A percentile compares a stretch with the other conserved stretches of the same genome.
phyloP scores from a whole-genome alignment of 306 rosid genomes.

The Astragalus membranaceus region DNA sequence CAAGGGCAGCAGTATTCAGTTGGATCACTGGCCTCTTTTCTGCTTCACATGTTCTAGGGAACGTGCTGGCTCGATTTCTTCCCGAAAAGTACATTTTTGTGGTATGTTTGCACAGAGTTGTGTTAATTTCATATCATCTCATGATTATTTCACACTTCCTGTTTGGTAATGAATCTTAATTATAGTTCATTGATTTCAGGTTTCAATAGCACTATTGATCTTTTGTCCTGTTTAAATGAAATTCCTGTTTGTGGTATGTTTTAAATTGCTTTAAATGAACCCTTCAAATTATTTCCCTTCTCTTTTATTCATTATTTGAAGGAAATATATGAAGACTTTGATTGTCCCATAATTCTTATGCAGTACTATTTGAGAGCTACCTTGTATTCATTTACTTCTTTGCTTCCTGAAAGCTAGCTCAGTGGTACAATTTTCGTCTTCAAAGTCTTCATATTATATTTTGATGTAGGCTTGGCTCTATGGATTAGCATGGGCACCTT shows the following conservation, averaged over 20 bases:
- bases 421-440: background rate
- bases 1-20: slow-evolving; percentile 60
- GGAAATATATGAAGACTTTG: background rate
- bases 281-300: no score
- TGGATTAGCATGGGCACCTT: slow-evolving; percentile 91
- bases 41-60: slow-evolving; percentile 54
- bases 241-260: slow-evolving; percentile 65
- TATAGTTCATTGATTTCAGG: slow-evolving; percentile 41
- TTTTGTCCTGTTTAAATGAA: slow-evolving; percentile 58
- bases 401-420: background rate
- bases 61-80: slow-evolving; percentile 51
- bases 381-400: background rate
- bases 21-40: slow-evolving; percentile 67
- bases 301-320: no score
- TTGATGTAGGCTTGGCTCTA: slow-evolving; percentile 57
- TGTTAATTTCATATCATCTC: background rate
- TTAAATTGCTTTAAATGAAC: background rate
- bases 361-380: slow-evolving; percentile 75
- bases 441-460: background rate
- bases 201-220: slow-evolving; percentile 52
- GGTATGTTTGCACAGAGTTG: slow-evolving; percentile 19
- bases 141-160: background rate
- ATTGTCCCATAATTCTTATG: slow-evolving; percentile 19
- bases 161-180: background rate
- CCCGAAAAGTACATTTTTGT: slow-evolving; percentile 44